Evolutionary conservation across 352 stramenopile species (phyloP), one percentile per base, ranked within the genome.

Genomic region (Globisporangium mamillatum): DNA sequence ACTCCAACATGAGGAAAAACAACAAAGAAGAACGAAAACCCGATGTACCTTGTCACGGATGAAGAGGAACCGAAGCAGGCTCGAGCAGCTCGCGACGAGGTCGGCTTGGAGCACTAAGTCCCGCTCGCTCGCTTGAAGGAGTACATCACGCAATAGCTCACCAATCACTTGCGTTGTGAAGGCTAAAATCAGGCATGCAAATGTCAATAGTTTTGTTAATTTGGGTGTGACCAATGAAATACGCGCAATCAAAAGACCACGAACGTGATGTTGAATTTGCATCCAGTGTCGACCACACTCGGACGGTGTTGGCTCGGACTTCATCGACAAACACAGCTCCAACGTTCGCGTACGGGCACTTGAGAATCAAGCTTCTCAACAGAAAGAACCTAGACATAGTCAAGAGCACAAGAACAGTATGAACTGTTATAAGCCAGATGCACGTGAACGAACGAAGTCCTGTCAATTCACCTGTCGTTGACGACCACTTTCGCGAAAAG

Each of bases 281-380:
- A 16, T 76, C 63, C 12, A 68, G 57, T 1, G 70, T 74, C 32
- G 68, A 70, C 84, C 82, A 94, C 0, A 41, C 63, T 7, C 67
- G 54, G 12, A 90, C 79, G 22, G 72, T 72, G 52, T 88, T 81
- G 7, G 59, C 64, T 64, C 86, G 80, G 36, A 90, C 61, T 61
- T 75, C 76, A 74, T 94, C 86, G 7, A 94, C 62, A 18, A 94
- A 57, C 20, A 89, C 75, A 5, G 86, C 86, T 10, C 72, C 67
- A 14, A 92, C 81, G 22, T 94, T 94, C 9, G 77, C 84, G 63
- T 93, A 94, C 2, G 84, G 86, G 52, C 86, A 94, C 41, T 80
- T 76, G 16, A 84, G 60, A 3, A 75, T 61, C 16, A 94, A 48
- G 18, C 52, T 55, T n/a, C 58, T 66, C 14, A 92, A 66, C 41